These are phyloP conservation scores for Cyamopsis tetragonoloba DNA, from an alignment of 306 rosid species.

Conservation along the genomic window DNA sequence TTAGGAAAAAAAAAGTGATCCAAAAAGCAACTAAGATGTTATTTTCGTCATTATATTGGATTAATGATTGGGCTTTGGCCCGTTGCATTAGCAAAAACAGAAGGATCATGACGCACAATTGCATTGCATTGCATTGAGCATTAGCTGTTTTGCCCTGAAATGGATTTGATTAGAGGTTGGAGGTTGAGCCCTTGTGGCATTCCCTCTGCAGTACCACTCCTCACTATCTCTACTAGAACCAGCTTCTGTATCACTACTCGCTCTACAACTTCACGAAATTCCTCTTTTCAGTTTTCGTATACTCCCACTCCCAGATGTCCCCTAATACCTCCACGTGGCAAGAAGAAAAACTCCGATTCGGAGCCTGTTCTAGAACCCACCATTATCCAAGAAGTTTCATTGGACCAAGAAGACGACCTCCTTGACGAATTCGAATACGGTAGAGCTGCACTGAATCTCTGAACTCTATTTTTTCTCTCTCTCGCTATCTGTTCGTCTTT, in stretches of 20 bases:
- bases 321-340: slow-evolving; percentile 28
- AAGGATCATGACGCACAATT: not conserved
- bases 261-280: slow-evolving; percentile 11
- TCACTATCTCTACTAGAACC: not conserved
- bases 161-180: slow-evolving; percentile 35
- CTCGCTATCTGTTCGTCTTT: not conserved
- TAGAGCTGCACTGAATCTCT: not conserved
- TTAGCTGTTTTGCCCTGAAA: not conserved
- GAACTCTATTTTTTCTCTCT: not conserved
- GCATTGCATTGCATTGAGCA: not conserved
- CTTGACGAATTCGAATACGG: slow-evolving; percentile 27
- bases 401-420: slow-evolving; percentile 26
- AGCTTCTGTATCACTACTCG: slow-evolving; percentile 18
- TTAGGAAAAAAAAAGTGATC: too few relatives aligned
- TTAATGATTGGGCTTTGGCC: slow-evolving; percentile 5
- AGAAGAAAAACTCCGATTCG: slow-evolving; percentile 47
- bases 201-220: slow-evolving; percentile 17
- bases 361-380: slow-evolving; percentile 53
- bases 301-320: slow-evolving; percentile 31
- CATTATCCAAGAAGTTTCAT: slow-evolving; percentile 52
- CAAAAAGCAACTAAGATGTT: too few relatives aligned
- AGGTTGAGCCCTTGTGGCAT: slow-evolving; percentile 22
- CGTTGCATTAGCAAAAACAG: not conserved
- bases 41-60: too few relatives aligned
- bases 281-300: slow-evolving; percentile 23